phyloP scores from a whole-genome alignment of 2,329 filamentous ascomycete genomes.

The Graphium sp. region DNA sequence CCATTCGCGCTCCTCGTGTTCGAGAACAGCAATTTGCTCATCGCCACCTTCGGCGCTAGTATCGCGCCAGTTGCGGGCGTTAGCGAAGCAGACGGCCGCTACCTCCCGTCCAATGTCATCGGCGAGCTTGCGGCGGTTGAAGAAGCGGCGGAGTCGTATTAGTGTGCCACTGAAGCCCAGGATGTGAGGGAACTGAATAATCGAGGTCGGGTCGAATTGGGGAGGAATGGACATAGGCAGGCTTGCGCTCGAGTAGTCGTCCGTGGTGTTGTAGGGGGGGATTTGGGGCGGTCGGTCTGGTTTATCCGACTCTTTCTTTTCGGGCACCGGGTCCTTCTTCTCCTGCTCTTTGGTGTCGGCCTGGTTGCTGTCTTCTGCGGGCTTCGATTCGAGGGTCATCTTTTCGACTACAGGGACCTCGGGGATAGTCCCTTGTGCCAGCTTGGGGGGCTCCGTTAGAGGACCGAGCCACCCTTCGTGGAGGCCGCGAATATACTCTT shows the following conservation, averaged over 20 bases:
- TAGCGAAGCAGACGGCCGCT: slow-evolving; percentile 62
- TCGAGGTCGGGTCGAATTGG: slow-evolving; percentile 54
- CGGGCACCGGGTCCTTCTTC: slow-evolving; percentile 21
- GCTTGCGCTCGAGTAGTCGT: slow-evolving; percentile 50
- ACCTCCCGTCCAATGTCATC: slow-evolving; percentile 79
- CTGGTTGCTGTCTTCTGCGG: slow-evolving; percentile 9
- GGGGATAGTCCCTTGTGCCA: slow-evolving; percentile 8
- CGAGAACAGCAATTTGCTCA: slow-evolving; percentile 27
- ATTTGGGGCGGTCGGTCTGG: slow-evolving; percentile 44
- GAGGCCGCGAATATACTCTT: slow-evolving; percentile 83
- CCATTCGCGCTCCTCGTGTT: slow-evolving; percentile 66
- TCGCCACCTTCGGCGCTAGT: slow-evolving; percentile 16
- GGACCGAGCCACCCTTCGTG: slow-evolving; percentile 96
- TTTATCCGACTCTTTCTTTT: slow-evolving; percentile 27
- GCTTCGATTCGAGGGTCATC: slow-evolving; percentile 7
- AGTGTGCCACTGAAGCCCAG: slow-evolving; percentile 87
- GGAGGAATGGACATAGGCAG: slow-evolving; percentile 50
- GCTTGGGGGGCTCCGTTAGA: slow-evolving; percentile 41
- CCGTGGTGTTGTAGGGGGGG: slow-evolving; percentile 55
- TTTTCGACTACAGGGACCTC: slow-evolving; percentile 11
- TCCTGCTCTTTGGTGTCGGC: slow-evolving; percentile 6
- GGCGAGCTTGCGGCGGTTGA: slow-evolving; percentile 71
- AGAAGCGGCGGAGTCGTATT: slow-evolving; percentile 69
- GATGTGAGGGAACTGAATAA: slow-evolving; percentile 71
- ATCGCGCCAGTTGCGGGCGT: slow-evolving; percentile 31